A percentile compares a stretch with the other conserved stretches of the same genome.
phyloP scores from a whole-genome alignment of 768 basidiomycete species.

The Pulveroboletus ravenelii region DNA sequence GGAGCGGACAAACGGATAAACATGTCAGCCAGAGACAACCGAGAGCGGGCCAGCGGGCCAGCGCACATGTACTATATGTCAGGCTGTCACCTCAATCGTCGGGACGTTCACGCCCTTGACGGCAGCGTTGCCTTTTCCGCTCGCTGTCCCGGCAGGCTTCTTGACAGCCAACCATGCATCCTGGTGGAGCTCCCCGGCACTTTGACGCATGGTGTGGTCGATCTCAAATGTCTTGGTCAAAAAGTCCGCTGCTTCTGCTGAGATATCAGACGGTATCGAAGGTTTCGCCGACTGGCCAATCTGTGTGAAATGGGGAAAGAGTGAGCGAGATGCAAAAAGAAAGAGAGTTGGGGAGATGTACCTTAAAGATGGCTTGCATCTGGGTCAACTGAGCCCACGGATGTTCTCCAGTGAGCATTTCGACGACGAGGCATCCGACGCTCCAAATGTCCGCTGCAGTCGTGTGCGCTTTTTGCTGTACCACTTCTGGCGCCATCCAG shows the following conservation, averaged over 20 bases:
- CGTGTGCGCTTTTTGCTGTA: conserved; percentile 91
- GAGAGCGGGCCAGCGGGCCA: background rate
- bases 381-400: conserved; percentile 95
- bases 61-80: background rate
- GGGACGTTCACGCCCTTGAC: conserved; percentile 16
- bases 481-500: conserved; percentile 99
- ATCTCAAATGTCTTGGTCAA: conserved; percentile 82
- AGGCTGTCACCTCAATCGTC: conserved; percentile 29
- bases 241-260: conserved; percentile 83
- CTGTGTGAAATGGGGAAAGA: conserved; percentile 34
- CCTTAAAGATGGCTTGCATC: conserved; percentile 99
- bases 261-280: conserved; percentile 86
- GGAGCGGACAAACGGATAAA: background rate
- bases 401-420: conserved; percentile 95
- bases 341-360: conserved; percentile 18
- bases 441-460: conserved; percentile 96
- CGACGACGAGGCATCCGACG: conserved; percentile 89
- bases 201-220: conserved; percentile 74
- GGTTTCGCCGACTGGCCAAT: conserved; percentile 91
- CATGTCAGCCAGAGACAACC: background rate
- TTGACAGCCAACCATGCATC: conserved; percentile 63
- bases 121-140: conserved; percentile 17
- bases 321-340: background rate
- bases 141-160: conserved; percentile 25
- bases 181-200: conserved; percentile 68